These are phyloP conservation scores for Cytospora leucostoma DNA, from an alignment of 2,329 filamentous ascomycete species.

Conservation along the genomic window DNA sequence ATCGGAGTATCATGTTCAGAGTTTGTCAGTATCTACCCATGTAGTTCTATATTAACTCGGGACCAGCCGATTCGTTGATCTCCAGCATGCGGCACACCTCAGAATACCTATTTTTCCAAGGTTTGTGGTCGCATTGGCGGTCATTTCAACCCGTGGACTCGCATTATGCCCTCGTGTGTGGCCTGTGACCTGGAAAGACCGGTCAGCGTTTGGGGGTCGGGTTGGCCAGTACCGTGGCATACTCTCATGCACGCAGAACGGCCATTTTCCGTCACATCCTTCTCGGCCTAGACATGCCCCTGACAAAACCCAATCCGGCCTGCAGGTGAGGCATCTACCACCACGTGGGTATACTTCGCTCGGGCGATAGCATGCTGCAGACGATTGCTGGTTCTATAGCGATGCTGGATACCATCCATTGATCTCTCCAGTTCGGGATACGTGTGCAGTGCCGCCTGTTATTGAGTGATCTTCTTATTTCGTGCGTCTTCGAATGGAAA, in stretches of 20 bases:
- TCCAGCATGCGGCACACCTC: background rate
- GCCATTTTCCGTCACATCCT: background rate
- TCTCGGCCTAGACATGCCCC: background rate
- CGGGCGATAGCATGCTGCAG: background rate
- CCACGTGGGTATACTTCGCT: background rate
- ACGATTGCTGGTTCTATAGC: background rate
- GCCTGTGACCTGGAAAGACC: background rate
- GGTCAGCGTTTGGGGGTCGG: background rate
- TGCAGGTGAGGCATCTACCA: background rate
- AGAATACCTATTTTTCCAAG: background rate
- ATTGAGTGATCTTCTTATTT: background rate
- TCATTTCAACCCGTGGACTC: background rate
- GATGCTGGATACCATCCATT: background rate
- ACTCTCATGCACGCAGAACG: background rate
- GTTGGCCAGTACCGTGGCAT: conserved; percentile 2
- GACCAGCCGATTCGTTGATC: background rate
- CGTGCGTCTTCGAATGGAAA: background rate
- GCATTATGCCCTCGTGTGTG: background rate
- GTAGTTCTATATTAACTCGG: background rate
- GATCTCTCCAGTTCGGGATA: background rate
- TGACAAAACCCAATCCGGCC: background rate
- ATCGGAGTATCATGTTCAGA: background rate
- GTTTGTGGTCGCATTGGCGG: background rate
- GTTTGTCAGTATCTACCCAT: background rate
- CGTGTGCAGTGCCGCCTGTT: background rate